Evolutionary conservation across 2,329 filamentous ascomycete genomes (phyloP).

Genomic region (Massarina eburnea): DNA sequence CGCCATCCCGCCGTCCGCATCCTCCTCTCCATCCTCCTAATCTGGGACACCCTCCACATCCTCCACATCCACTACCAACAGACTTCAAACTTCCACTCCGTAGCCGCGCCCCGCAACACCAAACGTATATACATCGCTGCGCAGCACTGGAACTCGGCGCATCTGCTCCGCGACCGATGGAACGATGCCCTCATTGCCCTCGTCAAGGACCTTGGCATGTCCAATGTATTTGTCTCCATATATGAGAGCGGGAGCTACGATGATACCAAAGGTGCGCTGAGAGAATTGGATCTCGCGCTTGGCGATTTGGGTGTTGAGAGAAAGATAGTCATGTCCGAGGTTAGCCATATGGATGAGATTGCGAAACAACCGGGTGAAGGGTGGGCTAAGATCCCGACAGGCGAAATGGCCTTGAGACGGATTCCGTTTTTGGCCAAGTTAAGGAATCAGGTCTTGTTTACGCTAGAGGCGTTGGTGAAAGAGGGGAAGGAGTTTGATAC

Average conservation of each 20-base stretch:
- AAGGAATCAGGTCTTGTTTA: constrained; percentile 65
- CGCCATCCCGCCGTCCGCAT: constrained; percentile 21
- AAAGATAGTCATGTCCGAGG: constrained; percentile 59
- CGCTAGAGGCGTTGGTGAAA: constrained; percentile 55
- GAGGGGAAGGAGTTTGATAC: constrained; percentile 58
- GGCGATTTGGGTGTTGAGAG: constrained; percentile 55
- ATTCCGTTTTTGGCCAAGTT: constrained; percentile 69
- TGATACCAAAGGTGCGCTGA: constrained; percentile 64
- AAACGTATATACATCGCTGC: constrained; percentile 65
- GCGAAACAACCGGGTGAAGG: constrained; percentile 42
- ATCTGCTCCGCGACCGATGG: constrained; percentile 64
- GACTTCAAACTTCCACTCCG: constrained; percentile 9
- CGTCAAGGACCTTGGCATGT: constrained; percentile 57
- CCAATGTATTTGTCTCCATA: constrained; percentile 69
- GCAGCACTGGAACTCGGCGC: constrained; percentile 69
- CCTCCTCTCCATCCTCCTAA: constrained; percentile 19
- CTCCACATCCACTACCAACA: constrained; percentile 20
- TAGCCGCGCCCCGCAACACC: constrained; percentile 17
- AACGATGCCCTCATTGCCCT: constrained; percentile 61
- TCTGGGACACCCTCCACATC: constrained; percentile 25
- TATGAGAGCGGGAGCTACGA: constrained; percentile 72
- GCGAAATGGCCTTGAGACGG: constrained; percentile 57
- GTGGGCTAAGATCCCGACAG: constrained; percentile 62
- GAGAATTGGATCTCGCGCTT: constrained; percentile 58
- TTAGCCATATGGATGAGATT: constrained; percentile 50